These are phyloP conservation scores for Naganishia onofrii DNA, from an alignment of 768 basidiomycete species.

Conservation along the genomic window DNA sequence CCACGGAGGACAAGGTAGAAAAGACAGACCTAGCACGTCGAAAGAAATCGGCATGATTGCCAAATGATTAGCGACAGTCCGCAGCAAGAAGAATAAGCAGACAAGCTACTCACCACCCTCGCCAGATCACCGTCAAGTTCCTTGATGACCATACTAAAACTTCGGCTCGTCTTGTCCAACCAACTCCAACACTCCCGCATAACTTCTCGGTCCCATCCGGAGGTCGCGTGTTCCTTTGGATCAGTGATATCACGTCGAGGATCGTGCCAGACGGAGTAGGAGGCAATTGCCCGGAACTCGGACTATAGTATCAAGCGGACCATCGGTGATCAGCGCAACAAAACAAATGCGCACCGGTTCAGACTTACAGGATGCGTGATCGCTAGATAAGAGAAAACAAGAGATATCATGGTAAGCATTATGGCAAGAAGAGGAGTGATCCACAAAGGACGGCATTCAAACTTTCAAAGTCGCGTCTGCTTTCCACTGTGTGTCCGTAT, in stretches of 20 bases:
- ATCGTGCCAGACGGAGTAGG: slow-evolving; percentile 80
- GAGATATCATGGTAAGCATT: too few species aligned
- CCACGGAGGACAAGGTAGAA: slow-evolving; percentile 93
- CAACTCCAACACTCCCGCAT: slow-evolving; percentile 91
- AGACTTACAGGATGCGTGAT: slow-evolving; percentile 37
- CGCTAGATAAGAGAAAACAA: slow-evolving; percentile 6
- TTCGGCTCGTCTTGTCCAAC: slow-evolving; percentile 81
- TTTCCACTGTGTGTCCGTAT: too few species aligned
- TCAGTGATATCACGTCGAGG: slow-evolving; percentile 76
- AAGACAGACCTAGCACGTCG: slow-evolving; percentile 68
- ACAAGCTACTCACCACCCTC: slow-evolving; percentile 66
- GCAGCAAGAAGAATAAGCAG: not conserved
- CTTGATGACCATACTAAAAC: slow-evolving; percentile 90
- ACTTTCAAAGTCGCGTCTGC: too few species aligned
- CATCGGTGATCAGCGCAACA: not conserved
- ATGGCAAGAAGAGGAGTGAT: too few species aligned
- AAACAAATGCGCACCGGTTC: not conserved
- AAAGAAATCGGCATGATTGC: not conserved
- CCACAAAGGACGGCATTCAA: too few species aligned
- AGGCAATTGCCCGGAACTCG: slow-evolving; percentile 78
- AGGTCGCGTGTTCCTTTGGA: slow-evolving; percentile 68
- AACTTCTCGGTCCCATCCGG: slow-evolving; percentile 77
- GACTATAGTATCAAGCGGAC: slow-evolving; percentile 36
- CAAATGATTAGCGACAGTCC: not conserved
- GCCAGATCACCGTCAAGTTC: slow-evolving; percentile 93